These are phyloP conservation scores for Lumnitzera racemosa DNA, from an alignment of 345 rosid genomes.

Conservation along the genomic window DNA sequence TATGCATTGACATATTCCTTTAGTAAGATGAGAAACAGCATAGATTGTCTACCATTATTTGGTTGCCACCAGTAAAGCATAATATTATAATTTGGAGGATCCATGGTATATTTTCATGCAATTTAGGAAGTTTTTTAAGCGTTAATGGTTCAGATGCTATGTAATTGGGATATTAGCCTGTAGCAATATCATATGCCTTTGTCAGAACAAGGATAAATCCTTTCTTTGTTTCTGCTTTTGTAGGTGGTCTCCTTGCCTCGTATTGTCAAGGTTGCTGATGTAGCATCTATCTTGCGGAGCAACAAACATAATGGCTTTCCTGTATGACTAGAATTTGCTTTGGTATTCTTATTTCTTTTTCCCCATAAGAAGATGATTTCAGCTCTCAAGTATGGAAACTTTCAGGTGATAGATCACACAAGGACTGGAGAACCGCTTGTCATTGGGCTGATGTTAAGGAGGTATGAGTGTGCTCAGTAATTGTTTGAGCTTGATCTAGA, in stretches of 20 bases:
- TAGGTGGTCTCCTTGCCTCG: constrained; percentile 89
- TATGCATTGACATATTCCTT: too few species aligned
- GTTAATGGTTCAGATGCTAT: too few species aligned
- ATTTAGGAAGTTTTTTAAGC: too few species aligned
- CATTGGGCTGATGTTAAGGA: constrained; percentile 87
- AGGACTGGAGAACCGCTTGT: constrained; percentile 91
- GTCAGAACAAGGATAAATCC: neutral
- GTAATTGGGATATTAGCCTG: too few species aligned
- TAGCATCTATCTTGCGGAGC: constrained; percentile 70
- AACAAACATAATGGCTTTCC: constrained; percentile 93
- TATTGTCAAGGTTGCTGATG: constrained; percentile 78
- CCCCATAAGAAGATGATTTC: neutral
- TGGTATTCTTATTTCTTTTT: neutral
- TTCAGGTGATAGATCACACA: constrained; percentile 80
- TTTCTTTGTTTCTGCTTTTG: constrained; percentile 9
- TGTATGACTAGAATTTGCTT: constrained; percentile 32
- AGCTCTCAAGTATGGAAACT: constrained; percentile 3
- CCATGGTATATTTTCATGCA: too few species aligned
- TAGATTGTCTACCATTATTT: too few species aligned
- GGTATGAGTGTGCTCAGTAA: constrained; percentile 29
- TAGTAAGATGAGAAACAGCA: too few species aligned
- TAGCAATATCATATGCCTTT: too few species aligned
- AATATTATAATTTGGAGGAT: too few species aligned
- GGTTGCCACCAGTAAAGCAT: too few species aligned
- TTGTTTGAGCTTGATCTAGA: neutral